phyloP scores from a whole-genome alignment of 1,284 basidiomycete species.

The Mycena citricolor region DNA sequence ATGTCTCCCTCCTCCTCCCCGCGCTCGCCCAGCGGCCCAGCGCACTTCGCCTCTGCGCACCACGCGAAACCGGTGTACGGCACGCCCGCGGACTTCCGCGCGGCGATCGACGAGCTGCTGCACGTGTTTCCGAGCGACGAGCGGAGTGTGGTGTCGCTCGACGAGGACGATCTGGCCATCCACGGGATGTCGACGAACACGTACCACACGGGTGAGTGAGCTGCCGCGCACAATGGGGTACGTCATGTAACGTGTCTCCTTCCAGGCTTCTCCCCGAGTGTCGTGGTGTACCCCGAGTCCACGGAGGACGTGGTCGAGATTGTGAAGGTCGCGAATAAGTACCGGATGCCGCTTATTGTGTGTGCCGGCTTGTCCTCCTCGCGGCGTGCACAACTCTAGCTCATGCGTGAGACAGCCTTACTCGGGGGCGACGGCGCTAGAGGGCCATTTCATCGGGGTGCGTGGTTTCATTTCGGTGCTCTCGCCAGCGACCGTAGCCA shows the following conservation, averaged over 20 bases:
- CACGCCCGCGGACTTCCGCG: constrained; percentile 48
- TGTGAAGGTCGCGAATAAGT: constrained; percentile 64
- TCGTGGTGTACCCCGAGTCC: constrained; percentile 51
- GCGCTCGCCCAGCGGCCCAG: no score
- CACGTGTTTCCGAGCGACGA: constrained; percentile 33
- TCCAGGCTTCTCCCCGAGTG: constrained; percentile 45
- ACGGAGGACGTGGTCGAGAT: constrained; percentile 73
- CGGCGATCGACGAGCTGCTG: constrained; percentile 50
- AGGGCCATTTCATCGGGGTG: constrained; percentile 68
- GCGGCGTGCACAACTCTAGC: no score
- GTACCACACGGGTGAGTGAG: constrained; percentile 52
- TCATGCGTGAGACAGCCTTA: constrained; percentile 45
- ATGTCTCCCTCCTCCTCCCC: no score
- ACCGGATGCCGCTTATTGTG: constrained; percentile 63
- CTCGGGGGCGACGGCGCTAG: constrained; percentile 68
- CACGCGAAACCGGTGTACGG: constrained; percentile 32
- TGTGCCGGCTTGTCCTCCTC: no score
- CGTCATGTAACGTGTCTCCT: constrained; percentile 2
- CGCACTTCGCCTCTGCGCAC: no score
- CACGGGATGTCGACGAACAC: constrained; percentile 62
- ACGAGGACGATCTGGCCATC: constrained; percentile 49
- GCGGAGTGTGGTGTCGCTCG: constrained; percentile 49
- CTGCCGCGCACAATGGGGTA: neutral
- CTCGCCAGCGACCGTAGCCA: neutral
- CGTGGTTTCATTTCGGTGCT: constrained; percentile 24